These are phyloP conservation scores for Lasiodiplodia citricola DNA, from an alignment of 2,329 filamentous ascomycete genomes.

Conservation along the genomic window DNA sequence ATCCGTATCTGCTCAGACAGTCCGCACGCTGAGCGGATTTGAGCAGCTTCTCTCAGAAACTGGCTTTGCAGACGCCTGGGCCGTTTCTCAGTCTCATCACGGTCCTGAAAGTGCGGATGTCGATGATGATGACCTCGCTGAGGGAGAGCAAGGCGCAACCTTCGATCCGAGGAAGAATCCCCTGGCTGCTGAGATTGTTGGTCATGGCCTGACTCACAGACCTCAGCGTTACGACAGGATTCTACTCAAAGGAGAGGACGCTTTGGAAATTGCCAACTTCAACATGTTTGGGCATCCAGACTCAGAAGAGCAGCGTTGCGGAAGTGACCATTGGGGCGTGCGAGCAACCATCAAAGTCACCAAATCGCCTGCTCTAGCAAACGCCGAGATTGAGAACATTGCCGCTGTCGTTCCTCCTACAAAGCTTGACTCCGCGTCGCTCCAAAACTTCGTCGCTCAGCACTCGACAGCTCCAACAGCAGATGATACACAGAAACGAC, in stretches of 20 bases:
- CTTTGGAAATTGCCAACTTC: constrained; percentile 53
- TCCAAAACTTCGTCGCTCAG: constrained; percentile 48
- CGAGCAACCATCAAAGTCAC: constrained; percentile 37
- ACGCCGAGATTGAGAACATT: neutral
- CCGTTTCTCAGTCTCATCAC: constrained; percentile 43
- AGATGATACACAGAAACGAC: constrained; percentile 50
- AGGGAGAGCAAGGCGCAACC: constrained; percentile 68
- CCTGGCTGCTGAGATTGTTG: constrained; percentile 60
- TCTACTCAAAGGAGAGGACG: constrained; percentile 54
- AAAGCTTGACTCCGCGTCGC: constrained; percentile 33
- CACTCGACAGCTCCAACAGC: constrained; percentile 55
- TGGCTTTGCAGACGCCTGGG: constrained; percentile 61
- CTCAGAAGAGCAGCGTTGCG: constrained; percentile 31
- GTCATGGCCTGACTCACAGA: constrained; percentile 61
- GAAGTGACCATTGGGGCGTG: constrained; percentile 63
- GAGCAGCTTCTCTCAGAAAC: constrained; percentile 54
- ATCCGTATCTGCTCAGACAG: constrained; percentile 59
- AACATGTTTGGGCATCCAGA: constrained; percentile 62
- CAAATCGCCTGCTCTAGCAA: constrained; percentile 6
- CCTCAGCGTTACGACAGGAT: constrained; percentile 72
- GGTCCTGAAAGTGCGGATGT: constrained; percentile 30
- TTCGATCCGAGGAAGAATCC: constrained; percentile 65
- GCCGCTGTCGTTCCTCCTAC: neutral
- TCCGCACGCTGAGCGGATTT: constrained; percentile 50
- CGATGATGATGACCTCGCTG: constrained; percentile 47